Evolutionary conservation across 345 rosid genomes (phyloP).

Genomic region (Schrenkiella parvula): DNA sequence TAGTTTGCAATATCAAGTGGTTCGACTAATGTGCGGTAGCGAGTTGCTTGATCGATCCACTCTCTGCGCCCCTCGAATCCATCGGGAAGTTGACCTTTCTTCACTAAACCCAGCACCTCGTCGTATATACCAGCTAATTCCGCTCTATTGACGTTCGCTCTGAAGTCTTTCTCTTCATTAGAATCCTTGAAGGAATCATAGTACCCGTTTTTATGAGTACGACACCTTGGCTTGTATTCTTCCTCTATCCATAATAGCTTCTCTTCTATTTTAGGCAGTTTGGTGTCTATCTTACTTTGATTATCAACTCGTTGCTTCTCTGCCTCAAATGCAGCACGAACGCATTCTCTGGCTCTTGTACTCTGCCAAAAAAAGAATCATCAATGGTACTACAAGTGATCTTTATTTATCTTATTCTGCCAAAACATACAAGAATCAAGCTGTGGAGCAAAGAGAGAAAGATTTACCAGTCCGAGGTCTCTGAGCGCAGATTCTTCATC

Average conservation of each 20-base stretch:
- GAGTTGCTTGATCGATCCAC: slow-evolving; percentile 48
- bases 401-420: not conserved
- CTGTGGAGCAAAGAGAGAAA: not conserved
- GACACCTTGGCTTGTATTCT: slow-evolving; percentile 38
- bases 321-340: slow-evolving; percentile 51
- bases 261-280: not conserved
- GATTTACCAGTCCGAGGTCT: slow-evolving; percentile 70
- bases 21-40: slow-evolving; percentile 53
- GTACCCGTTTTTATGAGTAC: slow-evolving; percentile 38
- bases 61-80: slow-evolving; percentile 38
- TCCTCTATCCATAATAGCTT: slow-evolving; percentile 16
- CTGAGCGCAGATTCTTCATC: slow-evolving; percentile 30
- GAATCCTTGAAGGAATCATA: slow-evolving; percentile 62
- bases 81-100: slow-evolving; percentile 60
- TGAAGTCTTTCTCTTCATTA: slow-evolving; percentile 41
- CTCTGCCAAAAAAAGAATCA: slow-evolving; percentile 38
- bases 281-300: slow-evolving; percentile 21
- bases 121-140: slow-evolving; percentile 72
- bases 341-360: slow-evolving; percentile 49
- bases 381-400: not conserved
- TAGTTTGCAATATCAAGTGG: slow-evolving; percentile 80
- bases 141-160: slow-evolving; percentile 62
- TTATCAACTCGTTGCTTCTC: slow-evolving; percentile 50
- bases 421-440: not conserved
- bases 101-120: slow-evolving; percentile 63